Evolutionary conservation across 768 basidiomycete genomes (phyloP).

Genomic region (Termitomyces sp.): DNA sequence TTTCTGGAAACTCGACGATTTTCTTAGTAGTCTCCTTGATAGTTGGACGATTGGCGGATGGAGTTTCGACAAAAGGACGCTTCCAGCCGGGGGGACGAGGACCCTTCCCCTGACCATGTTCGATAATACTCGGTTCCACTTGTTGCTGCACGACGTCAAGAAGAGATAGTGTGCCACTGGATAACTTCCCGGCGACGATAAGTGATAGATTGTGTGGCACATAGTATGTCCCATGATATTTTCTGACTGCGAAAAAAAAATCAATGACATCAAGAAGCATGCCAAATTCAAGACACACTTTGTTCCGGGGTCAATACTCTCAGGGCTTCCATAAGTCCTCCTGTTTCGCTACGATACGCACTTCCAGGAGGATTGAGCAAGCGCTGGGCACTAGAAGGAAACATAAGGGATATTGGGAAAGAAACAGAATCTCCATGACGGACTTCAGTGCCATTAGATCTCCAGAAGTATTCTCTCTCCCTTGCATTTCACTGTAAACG

Average conservation of each 20-base stretch:
- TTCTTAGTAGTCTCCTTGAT: conserved; percentile 50
- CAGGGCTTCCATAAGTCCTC: conserved; percentile 90
- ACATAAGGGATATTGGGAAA: background rate
- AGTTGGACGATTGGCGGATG: conserved; percentile 55
- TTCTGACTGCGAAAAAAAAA: conserved; percentile 51
- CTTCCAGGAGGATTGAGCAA: conserved; percentile 76
- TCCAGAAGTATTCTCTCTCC: conserved; percentile 85
- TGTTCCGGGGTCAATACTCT: conserved; percentile 82
- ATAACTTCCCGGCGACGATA: conserved; percentile 83
- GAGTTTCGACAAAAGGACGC: conserved; percentile 88
- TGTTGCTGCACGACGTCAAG: conserved; percentile 76
- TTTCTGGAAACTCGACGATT: conserved; percentile 89
- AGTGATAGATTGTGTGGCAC: conserved; percentile 91
- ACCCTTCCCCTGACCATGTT: conserved; percentile 68
- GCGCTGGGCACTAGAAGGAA: conserved; percentile 41
- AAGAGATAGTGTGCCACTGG: conserved; percentile 67
- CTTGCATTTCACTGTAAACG: conserved; percentile 97
- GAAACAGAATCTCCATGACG: conserved; percentile 18
- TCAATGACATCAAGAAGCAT: background rate
- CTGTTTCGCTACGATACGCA: conserved; percentile 94
- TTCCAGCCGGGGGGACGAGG: conserved; percentile 79
- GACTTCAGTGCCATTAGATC: conserved; percentile 88
- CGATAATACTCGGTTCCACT: conserved; percentile 77
- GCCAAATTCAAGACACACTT: conserved; percentile 43
- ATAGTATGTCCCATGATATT: conserved; percentile 87